Evolutionary conservation across 2,329 filamentous ascomycete genomes (phyloP), one percentile per base, ranked within the genome.

Genomic region (Aspergillus sp.): DNA sequence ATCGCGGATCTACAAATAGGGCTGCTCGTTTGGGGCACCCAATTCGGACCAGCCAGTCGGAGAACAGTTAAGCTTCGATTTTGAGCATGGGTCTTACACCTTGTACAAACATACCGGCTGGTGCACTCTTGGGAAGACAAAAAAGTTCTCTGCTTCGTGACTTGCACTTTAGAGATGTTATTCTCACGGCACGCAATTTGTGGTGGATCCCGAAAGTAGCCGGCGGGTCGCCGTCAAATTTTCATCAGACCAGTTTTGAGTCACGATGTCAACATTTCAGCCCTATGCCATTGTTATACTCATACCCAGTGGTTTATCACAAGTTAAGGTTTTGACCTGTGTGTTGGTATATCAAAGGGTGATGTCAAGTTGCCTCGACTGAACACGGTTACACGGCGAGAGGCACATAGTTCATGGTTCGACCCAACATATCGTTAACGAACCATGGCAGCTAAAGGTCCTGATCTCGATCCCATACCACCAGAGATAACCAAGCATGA

Each of bases 401-500:
- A 36, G 15, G 34, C 34, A n/a, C 26, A 30, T 30, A 30, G 8
- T 34, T 17, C 43, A 32, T 32, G 43, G 18, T 9, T 22, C 24
- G 7, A 24, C 24, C 44, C 24, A 26, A 36, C 38, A 17, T 36
- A 45, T 44, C 11, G 24, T 12, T 26, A 52, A 13, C 17, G n/a
- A 34, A 34, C 5, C 5, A 59, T 59, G 52, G 30, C 26, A 12
- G 26, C 30, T 4, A 48, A 56, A 20, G 47, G 43, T 44, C 43
- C 44, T 18, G 38, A 57, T 15, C 8, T 26, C 1, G 26, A 26
- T 17, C 8, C 18, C 2, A n/a, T 44, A 4, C 36, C 36, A 39
- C 3, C 11, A 9, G 22, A 55, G 17, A 18, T 48, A 17, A 54
- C 80, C 12, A 72, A 73, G 58, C 67, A 74, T 60, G 71, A 76